A percentile compares a stretch with the other conserved stretches of the same genome.
Evolutionary conservation across 2,329 filamentous ascomycete genomes (phyloP).

Genomic region (Pseudonectria foliicola): DNA sequence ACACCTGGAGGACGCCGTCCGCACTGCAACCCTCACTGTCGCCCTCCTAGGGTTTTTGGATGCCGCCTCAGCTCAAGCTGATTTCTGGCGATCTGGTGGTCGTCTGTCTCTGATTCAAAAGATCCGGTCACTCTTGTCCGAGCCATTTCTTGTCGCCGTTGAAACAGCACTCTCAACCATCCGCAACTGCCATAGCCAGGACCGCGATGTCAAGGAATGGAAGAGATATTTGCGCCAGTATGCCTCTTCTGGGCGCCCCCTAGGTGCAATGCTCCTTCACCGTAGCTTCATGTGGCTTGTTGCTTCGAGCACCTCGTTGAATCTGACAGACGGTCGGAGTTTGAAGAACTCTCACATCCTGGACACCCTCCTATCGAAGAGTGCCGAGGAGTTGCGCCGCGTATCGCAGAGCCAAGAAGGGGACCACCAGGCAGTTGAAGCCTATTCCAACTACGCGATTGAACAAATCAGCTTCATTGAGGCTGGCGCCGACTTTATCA

Average conservation of each 20-base stretch:
- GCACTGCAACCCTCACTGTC: slow-evolving; percentile 68
- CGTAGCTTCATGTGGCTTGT: slow-evolving; percentile 82
- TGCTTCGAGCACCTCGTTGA: slow-evolving; percentile 67
- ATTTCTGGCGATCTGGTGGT: slow-evolving; percentile 74
- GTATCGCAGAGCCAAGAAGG: slow-evolving; percentile 35
- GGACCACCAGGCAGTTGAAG: slow-evolving; percentile 51
- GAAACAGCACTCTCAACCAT: slow-evolving; percentile 89
- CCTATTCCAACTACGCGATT: slow-evolving; percentile 63
- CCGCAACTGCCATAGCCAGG: slow-evolving; percentile 65
- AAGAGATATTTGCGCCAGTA: slow-evolving; percentile 81
- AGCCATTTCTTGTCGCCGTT: slow-evolving; percentile 75
- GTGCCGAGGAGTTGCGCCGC: slow-evolving; percentile 35
- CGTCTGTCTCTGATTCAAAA: slow-evolving; percentile 66
- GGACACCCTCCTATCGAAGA: slow-evolving; percentile 61
- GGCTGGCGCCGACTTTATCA: slow-evolving; percentile 79
- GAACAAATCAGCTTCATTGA: slow-evolving; percentile 85
- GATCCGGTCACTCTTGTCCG: slow-evolving; percentile 68
- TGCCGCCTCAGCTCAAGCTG: slow-evolving; percentile 67
- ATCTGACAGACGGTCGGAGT: slow-evolving; percentile 56
- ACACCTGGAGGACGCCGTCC: slow-evolving; percentile 58
- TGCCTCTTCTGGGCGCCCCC: slow-evolving; percentile 66
- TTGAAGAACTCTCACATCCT: slow-evolving; percentile 60
- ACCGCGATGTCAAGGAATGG: slow-evolving; percentile 71
- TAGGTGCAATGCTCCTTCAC: slow-evolving; percentile 88
- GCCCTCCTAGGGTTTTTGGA: slow-evolving; percentile 88